These are phyloP conservation scores for Alternaria gaisen DNA, from an alignment of 2,329 filamentous ascomycete genomes.

Conservation along the genomic window DNA sequence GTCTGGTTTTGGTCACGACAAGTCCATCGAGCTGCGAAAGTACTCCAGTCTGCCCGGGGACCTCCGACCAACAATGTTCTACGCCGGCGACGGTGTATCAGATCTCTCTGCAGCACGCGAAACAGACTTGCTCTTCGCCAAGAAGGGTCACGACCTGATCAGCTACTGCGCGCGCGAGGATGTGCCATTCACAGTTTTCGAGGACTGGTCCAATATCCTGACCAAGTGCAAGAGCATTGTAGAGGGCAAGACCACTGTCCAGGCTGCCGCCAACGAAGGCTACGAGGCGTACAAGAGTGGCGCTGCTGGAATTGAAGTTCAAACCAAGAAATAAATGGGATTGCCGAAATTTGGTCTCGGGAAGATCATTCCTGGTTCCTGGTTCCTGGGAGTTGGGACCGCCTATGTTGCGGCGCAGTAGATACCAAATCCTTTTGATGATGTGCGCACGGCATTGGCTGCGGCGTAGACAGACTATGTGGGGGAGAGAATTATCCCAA, in stretches of 20 bases:
- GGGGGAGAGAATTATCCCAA: neutral
- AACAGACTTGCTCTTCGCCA: slow-evolving; percentile 92
- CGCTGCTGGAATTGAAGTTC: slow-evolving; percentile 47
- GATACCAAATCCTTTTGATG: neutral
- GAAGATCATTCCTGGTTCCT: neutral
- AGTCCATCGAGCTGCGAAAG: slow-evolving; percentile 87
- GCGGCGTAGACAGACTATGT: neutral
- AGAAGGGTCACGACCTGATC: slow-evolving; percentile 88
- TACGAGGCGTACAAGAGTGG: slow-evolving; percentile 58
- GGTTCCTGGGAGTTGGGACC: neutral
- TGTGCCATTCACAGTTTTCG: slow-evolving; percentile 87
- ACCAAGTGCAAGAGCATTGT: slow-evolving; percentile 78
- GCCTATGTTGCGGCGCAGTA: slow-evolving; percentile 8
- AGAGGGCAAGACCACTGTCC: slow-evolving; percentile 73
- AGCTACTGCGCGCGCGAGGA: slow-evolving; percentile 84
- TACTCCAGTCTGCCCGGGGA: slow-evolving; percentile 76
- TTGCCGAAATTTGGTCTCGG: neutral
- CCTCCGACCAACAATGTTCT: slow-evolving; percentile 84
- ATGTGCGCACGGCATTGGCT: neutral
- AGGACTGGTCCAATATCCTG: slow-evolving; percentile 83
- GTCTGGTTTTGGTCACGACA: slow-evolving; percentile 94
- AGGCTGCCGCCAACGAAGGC: slow-evolving; percentile 71
- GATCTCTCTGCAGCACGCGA: slow-evolving; percentile 76
- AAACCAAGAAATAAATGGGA: slow-evolving; percentile 28
- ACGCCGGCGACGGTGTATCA: slow-evolving; percentile 70